phyloP scores from a whole-genome alignment of 2,329 filamentous ascomycete genomes.

The Emericellopsis cladophorae region DNA sequence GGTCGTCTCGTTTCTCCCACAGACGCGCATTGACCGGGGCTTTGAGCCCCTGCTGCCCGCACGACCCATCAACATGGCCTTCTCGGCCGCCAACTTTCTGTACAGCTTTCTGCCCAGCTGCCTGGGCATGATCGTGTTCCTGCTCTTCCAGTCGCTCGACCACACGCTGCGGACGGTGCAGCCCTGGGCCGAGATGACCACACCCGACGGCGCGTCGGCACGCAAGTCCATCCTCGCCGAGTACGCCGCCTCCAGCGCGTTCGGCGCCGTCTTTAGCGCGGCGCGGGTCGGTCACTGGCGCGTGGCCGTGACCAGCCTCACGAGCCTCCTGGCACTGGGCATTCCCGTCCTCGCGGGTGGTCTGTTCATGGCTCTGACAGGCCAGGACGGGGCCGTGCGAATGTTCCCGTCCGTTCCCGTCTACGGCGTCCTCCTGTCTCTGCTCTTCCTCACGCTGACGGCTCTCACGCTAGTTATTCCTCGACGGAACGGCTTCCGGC shows the following conservation, averaged over 20 bases:
- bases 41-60: constrained; percentile 59
- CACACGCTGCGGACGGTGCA: constrained; percentile 51
- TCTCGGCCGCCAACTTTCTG: constrained; percentile 78
- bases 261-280: constrained; percentile 46
- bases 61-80: constrained; percentile 47
- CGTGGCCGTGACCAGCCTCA: constrained; percentile 46
- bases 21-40: constrained; percentile 51
- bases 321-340: constrained; percentile 45
- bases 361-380: constrained; percentile 61
- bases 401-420: constrained; percentile 65
- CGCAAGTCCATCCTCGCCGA: constrained; percentile 54
- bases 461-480: constrained; percentile 51
- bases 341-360: constrained; percentile 58
- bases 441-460: constrained; percentile 58
- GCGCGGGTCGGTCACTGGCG: constrained; percentile 50
- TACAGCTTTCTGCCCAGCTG: constrained; percentile 65
- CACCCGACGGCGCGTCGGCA: constrained; percentile 45
- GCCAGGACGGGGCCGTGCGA: constrained; percentile 32
- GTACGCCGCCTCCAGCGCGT: constrained; percentile 48
- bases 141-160: constrained; percentile 56
- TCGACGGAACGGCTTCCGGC: constrained; percentile 42
- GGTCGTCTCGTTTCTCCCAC: constrained; percentile 64
- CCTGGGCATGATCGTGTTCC: constrained; percentile 53
- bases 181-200: constrained; percentile 52
- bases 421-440: constrained; percentile 59